Evolutionary conservation across 1,284 basidiomycete species (phyloP).

Genomic region (Sporisorium scitamineum): DNA sequence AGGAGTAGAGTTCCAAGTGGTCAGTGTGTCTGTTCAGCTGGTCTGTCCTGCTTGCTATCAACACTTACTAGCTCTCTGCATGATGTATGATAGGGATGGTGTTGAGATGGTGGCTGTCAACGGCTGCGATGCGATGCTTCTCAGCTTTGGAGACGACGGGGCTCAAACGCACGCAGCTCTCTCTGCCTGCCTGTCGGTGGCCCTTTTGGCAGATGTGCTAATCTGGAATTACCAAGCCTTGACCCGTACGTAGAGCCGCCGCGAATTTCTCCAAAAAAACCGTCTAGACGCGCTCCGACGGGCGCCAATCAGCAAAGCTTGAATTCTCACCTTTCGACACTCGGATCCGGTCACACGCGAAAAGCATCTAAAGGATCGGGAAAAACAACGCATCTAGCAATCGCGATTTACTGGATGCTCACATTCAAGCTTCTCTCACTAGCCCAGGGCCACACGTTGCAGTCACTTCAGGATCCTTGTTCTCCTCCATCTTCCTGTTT

Average conservation of each 20-base stretch:
- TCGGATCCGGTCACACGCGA: conserved; percentile 21
- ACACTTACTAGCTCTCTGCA: conserved; percentile 50
- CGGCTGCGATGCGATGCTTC: conserved; percentile 3
- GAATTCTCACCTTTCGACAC: conserved; percentile 20
- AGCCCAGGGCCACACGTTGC: background rate
- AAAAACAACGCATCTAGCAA: background rate
- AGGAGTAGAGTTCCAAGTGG: background rate
- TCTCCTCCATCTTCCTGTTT: conserved; percentile 1
- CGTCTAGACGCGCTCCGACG: conserved; percentile 21
- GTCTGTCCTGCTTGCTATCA: background rate
- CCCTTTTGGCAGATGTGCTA: conserved; percentile 28
- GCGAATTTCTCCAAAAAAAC: conserved; percentile 10
- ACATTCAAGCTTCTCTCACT: background rate
- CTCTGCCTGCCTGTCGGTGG: background rate
- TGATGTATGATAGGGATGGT: conserved; percentile 28
- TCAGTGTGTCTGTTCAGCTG: conserved; percentile 16
- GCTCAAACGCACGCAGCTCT: background rate
- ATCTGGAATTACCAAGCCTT: conserved; percentile 13
- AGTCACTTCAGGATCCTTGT: background rate
- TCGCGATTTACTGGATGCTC: background rate
- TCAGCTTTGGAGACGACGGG: conserved; percentile 15
- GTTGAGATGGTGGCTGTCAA: conserved; percentile 19
- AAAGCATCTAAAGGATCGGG: background rate
- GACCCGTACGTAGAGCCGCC: conserved; percentile 19
- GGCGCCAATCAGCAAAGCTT: conserved; percentile 31